Percentiles rank a stretch among this genome's conserved stretches.
Conservation (phyloP, 495 filamentous ascomycete genomes). For the Amphirosellinia nigrospora region DNA sequence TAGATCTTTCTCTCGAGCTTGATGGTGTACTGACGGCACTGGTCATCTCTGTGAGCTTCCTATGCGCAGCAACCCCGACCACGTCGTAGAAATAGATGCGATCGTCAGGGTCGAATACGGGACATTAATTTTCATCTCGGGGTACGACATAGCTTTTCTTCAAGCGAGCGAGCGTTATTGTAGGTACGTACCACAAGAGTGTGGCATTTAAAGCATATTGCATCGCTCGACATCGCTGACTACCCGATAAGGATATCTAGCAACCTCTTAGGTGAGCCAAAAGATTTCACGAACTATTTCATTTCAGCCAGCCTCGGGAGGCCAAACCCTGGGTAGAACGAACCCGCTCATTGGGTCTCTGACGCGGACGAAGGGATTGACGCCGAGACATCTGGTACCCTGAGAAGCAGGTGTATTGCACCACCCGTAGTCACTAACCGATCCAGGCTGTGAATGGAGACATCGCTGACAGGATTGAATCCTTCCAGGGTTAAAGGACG, state of each 20-base stretch:
- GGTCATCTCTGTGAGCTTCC: not conserved
- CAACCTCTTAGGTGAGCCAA: not conserved
- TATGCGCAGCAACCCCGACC: not conserved
- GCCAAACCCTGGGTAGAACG: not conserved
- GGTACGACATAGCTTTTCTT: not conserved
- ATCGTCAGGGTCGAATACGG: conserved; percentile 33
- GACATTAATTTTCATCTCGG: conserved; percentile 1
- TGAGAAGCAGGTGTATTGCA: not conserved
- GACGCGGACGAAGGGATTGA: not conserved
- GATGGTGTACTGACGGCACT: not conserved
- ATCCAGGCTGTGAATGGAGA: not conserved
- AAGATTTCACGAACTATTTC: not conserved
- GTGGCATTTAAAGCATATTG: not conserved
- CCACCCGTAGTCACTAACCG: not conserved
- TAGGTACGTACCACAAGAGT: not conserved
- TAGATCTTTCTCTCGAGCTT: conserved; percentile 5
- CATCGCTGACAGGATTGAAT: not conserved
- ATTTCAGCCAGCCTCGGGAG: not conserved
- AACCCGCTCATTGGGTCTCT: conserved; percentile 3
- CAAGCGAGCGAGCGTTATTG: not conserved
- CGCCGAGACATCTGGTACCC: not conserved
- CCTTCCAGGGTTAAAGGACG: not conserved
- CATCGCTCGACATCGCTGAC: not conserved
- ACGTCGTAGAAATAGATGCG: conserved; percentile 21
- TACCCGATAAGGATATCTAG: not conserved